Base-by-base conservation (phyloP, 2,329 filamentous ascomycete species). In the Nigrospora sphaerica region DNA sequence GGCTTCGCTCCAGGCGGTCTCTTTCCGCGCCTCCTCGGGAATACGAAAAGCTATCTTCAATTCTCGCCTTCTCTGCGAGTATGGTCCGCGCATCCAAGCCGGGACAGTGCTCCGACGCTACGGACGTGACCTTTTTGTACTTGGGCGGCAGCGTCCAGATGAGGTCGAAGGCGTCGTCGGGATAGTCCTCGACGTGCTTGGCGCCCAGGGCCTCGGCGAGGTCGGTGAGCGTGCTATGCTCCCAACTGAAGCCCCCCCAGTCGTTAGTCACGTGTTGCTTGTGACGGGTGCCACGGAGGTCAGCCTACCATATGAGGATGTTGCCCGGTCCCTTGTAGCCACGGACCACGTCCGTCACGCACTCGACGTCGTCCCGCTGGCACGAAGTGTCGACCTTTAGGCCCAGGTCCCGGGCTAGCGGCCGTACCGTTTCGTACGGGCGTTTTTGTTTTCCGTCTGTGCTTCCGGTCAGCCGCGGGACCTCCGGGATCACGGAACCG, bases 101-200 rank as follows among this genome's bases (percentile, higher is more conserved):
- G n/a, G n/a, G n/a, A n/a, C n/a, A n/a, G 42, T 70, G 58, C 61
- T 82, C 77, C 6, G 70, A 74, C 0, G 69, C 71, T 23, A 65
- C 59, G 0, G 60, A 54, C 0, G 68, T 70, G 42, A 82, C 72
- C n/a, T 60, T 50, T 2, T 53, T 60, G 55, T 80, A 82, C 4
- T 72, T 68, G 3, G 64, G 63, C 3, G 75, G 74, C 51, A 76
- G 68, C 0, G 72, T 78, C 79, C 78, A 82, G 50, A 82, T 81
- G 14, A 79, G 52, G 53, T 82, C 66, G 44, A 66, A 83, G 2
- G 65, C 59, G 47, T 73, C 67, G 49, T 67, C 63, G 0, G 75
- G 75, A 55, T 82, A 83, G 6, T 61, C 57, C 1, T 72, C 70
- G 0, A 73, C 69, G 7, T 28, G 23, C 23, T 69, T 56, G 45